Conservation (phyloP, 2,329 filamentous ascomycete genomes). For the Pseudogymnoascus sp. region DNA sequence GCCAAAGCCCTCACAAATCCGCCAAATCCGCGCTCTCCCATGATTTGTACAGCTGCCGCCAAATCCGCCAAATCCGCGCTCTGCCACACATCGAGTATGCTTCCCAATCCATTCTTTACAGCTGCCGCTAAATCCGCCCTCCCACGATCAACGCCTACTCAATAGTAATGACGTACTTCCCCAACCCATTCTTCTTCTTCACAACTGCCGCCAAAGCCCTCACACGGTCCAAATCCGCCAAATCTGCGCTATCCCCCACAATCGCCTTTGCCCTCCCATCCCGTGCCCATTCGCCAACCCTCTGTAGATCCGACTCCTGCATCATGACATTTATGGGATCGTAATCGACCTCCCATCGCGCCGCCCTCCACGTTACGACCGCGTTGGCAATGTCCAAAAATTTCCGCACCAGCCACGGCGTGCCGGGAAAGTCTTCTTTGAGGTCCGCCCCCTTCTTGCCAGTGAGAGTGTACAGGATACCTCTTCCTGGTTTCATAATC, state of each 20-base stretch:
- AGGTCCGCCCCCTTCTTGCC: neutral
- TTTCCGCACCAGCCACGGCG: neutral
- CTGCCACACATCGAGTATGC: too few relatives aligned
- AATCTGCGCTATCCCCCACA: neutral
- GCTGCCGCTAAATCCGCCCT: too few relatives aligned
- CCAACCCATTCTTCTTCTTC: neutral
- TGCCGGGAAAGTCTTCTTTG: neutral
- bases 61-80: too few relatives aligned
- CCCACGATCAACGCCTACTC: too few relatives aligned
- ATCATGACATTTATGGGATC: neutral
- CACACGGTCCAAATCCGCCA: neutral
- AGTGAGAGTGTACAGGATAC: neutral
- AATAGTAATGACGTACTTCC: neutral
- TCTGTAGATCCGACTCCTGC: neutral
- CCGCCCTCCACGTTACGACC: neutral
- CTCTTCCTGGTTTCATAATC: constrained; percentile 27
- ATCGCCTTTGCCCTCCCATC: neutral
- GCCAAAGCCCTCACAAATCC: too few relatives aligned
- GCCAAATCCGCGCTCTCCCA: too few relatives aligned
- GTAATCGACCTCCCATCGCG: neutral
- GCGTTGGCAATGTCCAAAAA: neutral
- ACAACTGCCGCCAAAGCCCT: neutral
- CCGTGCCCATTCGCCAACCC: neutral
- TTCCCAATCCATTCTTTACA: neutral
- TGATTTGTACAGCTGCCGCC: too few relatives aligned